Evolutionary conservation across 2,329 filamentous ascomycete genomes (phyloP), one percentile per base, ranked within the genome.

Genomic region (Pseudocercospora eumusae): DNA sequence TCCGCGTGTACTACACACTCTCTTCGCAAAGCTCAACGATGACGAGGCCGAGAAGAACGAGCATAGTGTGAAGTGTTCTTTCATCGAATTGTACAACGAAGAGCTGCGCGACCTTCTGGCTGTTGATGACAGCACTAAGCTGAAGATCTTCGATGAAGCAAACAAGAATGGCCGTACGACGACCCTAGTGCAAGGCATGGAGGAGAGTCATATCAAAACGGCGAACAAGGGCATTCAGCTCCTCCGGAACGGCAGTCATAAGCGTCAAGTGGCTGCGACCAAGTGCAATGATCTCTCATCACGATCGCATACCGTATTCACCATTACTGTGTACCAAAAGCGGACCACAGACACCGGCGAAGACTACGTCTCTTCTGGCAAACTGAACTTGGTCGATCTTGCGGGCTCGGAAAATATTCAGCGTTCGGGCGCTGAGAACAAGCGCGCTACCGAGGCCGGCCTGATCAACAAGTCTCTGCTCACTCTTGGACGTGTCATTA

Each of bases 231-330:
- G 95, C 64, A 93, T 99, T 76, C 90, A 91, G 77, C 83, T 97
- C 65, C 84, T 99, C 50, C 91, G 95, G 70, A 84, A 89, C 66
- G 96, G 95, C 65, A 97, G 92, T 76, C 84, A 95, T 78, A 96
- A 93, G 77, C 89, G 95, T 55, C 95, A 99, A 77, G 95, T 99
- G n/a, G 96, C 95, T 5, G 92, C 96, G 3, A 99, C 95, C n/a
- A 98, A 98, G 77, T 99, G 95, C 84, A 99, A 99, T 75, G 95
- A 99, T 71, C 86, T 98, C 59, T 97, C 93, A 77, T 97, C 93
- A 70, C 88, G 95, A 75, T 96, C 93, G 80, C 96, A 99, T 74
- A 99, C 95, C 0, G 90, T 99, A 21, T 99, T 99, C 74, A 98
- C 95, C 7, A 91, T 99, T 63, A 97, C 93, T 0, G 91, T 93